phyloP scores from a whole-genome alignment of 805 yeast genomes.

The Priceomyces fermenticarens region DNA sequence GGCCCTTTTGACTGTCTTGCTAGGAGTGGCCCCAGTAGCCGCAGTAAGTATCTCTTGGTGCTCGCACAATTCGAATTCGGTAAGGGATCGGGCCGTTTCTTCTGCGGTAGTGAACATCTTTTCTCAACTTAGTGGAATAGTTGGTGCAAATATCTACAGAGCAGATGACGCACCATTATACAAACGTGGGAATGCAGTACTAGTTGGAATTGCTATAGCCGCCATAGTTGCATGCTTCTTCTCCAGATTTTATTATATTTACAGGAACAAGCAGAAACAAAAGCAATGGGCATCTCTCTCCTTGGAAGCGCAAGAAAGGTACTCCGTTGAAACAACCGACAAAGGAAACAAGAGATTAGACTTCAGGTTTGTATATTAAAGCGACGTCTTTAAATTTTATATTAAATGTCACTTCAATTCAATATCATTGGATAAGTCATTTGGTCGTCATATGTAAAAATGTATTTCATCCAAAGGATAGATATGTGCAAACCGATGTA shows the following conservation, averaged over 20 bases:
- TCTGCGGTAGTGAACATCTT: slow-evolving; percentile 65
- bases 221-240: slow-evolving; percentile 23
- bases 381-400: neutral
- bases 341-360: slow-evolving; percentile 60
- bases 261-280: slow-evolving; percentile 43
- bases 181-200: slow-evolving; percentile 51
- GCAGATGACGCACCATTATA: slow-evolving; percentile 58
- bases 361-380: slow-evolving; percentile 25
- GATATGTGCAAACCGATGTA: no score
- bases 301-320: slow-evolving; percentile 47
- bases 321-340: slow-evolving; percentile 45
- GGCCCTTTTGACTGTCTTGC: slow-evolving; percentile 32
- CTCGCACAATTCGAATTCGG: slow-evolving; percentile 60
- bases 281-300: slow-evolving; percentile 50
- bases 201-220: slow-evolving; percentile 34
- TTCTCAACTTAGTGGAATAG: slow-evolving; percentile 56
- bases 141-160: slow-evolving; percentile 55
- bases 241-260: slow-evolving; percentile 35
- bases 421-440: no score
- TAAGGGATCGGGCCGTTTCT: slow-evolving; percentile 59
- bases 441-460: no score
- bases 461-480: no score
- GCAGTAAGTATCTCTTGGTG: slow-evolving; percentile 59
- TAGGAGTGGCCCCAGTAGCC: slow-evolving; percentile 49
- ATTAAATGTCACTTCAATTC: neutral